Conservation (phyloP, 345 rosid genomes). For the Raphanus raphanistrum region DNA sequence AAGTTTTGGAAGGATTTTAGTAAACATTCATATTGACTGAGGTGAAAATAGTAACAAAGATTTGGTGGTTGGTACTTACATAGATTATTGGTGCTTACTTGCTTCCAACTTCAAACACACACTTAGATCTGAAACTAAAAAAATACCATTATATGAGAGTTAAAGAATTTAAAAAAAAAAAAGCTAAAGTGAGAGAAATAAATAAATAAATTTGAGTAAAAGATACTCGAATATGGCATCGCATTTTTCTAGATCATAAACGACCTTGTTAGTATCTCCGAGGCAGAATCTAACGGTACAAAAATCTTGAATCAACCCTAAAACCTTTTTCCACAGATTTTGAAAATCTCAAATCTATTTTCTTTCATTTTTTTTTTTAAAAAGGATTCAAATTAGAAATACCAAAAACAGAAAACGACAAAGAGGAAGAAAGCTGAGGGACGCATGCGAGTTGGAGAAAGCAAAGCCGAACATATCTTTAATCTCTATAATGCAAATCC, state of each 20-base stretch:
- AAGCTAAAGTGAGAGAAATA: conserved; percentile 4
- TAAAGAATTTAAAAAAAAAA: not conserved
- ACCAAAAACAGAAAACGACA: conserved; percentile 38
- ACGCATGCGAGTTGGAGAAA: conserved; percentile 16
- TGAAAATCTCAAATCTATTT: not conserved
- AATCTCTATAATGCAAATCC: not conserved
- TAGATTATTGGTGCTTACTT: not conserved
- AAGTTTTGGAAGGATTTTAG: not conserved
- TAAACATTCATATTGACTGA: not conserved
- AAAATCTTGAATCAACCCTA: conserved; percentile 8
- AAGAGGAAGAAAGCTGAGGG: not conserved
- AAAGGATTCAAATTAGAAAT: conserved; percentile 31
- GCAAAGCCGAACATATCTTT: not conserved
- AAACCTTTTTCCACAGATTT: not conserved
- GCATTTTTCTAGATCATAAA: conserved; percentile 26
- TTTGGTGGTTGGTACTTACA: conserved; percentile 21
- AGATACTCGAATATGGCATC: conserved; percentile 28
- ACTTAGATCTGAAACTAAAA: conserved; percentile 50
- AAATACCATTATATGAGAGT: not conserved
- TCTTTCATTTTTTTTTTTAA: not conserved
- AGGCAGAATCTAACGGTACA: conserved; percentile 34
- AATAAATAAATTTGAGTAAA: not conserved
- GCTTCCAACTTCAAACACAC: conserved; percentile 33
- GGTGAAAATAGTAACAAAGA: conserved; percentile 25
- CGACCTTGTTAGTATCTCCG: conserved; percentile 37